Percentiles rank a stretch among this genome's conserved stretches.
Conservation (phyloP, 208 protist species). For the Leptomonas seymouri region DNA sequence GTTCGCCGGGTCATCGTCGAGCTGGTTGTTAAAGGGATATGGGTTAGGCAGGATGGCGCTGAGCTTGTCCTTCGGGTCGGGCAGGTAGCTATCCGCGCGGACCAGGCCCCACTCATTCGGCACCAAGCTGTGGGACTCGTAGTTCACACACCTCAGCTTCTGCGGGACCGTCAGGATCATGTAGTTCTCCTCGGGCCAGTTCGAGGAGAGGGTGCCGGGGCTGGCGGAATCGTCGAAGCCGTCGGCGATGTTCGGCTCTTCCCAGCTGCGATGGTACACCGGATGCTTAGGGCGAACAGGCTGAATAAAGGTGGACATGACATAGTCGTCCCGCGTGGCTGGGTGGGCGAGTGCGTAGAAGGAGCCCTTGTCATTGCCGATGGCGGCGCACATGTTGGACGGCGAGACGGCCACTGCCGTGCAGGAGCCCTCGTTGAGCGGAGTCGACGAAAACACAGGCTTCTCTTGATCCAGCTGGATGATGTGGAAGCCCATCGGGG, state of each 20-base stretch:
- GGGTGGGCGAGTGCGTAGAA: slow-evolving; percentile 82
- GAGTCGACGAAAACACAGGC: slow-evolving; percentile 61
- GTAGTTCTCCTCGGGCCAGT: slow-evolving; percentile 87
- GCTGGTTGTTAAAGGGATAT: slow-evolving; percentile 82
- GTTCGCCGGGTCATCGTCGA: slow-evolving; percentile 78
- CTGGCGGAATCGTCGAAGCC: slow-evolving; percentile 70
- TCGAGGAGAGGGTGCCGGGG: slow-evolving; percentile 60
- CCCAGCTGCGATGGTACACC: slow-evolving; percentile 70
- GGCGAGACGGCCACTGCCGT: slow-evolving; percentile 76
- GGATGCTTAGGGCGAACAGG: slow-evolving; percentile 64
- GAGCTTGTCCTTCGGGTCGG: slow-evolving; percentile 89
- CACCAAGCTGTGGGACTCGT: slow-evolving; percentile 44
- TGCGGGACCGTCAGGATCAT: slow-evolving; percentile 88
- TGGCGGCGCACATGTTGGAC: slow-evolving; percentile 77
- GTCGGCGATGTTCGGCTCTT: slow-evolving; percentile 64
- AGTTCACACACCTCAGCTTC: slow-evolving; percentile 78
- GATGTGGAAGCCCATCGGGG: slow-evolving; percentile 77
- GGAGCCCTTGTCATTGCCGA: slow-evolving; percentile 88
- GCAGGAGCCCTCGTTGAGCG: slow-evolving; percentile 59
- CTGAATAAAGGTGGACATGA: slow-evolving; percentile 80
- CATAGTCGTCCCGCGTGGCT: slow-evolving; percentile 65
- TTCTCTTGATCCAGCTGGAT: slow-evolving; percentile 73
- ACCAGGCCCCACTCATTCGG: slow-evolving; percentile 76
- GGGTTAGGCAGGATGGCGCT: slow-evolving; percentile 78
- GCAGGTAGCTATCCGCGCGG: slow-evolving; percentile 79